phyloP scores from a whole-genome alignment of 2,329 filamentous ascomycete species.

The Colletotrichum musicola region DNA sequence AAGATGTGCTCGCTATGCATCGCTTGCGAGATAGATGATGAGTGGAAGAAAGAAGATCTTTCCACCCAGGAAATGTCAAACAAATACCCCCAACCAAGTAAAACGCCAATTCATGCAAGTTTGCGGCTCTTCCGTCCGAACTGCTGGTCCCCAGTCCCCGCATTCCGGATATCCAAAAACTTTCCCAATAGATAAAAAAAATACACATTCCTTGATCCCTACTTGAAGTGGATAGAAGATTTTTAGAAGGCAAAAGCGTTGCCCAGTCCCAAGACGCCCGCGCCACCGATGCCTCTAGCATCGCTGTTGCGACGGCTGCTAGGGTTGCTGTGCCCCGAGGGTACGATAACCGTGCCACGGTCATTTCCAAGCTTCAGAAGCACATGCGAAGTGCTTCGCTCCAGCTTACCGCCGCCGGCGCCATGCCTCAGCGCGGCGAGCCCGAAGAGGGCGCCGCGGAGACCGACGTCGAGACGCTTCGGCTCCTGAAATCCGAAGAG shows the following conservation, averaged over 20 bases:
- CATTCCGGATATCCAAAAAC: not conserved
- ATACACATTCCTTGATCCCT: no score
- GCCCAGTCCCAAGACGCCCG: conserved; percentile 26
- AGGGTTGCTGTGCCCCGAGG: conserved; percentile 14
- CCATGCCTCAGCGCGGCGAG: conserved; percentile 15
- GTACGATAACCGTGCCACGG: conserved; percentile 26
- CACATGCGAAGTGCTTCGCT: conserved; percentile 27
- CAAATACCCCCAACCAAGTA: not conserved
- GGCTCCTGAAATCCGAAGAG: conserved; percentile 41
- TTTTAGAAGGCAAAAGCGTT: conserved; percentile 23
- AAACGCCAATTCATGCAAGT: conserved; percentile 21
- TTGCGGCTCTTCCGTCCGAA: not conserved
- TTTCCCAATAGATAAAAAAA: not conserved
- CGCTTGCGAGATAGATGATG: conserved; percentile 10
- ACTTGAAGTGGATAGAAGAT: no score
- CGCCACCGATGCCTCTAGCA: conserved; percentile 25
- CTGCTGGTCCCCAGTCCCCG: not conserved
- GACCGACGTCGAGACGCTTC: conserved; percentile 25
- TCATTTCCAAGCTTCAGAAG: conserved; percentile 29
- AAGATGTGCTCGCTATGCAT: conserved; percentile 11
- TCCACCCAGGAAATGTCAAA: not conserved
- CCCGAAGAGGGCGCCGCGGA: conserved; percentile 34
- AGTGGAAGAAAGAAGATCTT: not conserved
- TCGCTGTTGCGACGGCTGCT: conserved; percentile 26
- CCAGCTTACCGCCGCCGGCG: not conserved